phyloP scores from a whole-genome alignment of 176 grass and related monocot species.

The Typha latifolia region DNA sequence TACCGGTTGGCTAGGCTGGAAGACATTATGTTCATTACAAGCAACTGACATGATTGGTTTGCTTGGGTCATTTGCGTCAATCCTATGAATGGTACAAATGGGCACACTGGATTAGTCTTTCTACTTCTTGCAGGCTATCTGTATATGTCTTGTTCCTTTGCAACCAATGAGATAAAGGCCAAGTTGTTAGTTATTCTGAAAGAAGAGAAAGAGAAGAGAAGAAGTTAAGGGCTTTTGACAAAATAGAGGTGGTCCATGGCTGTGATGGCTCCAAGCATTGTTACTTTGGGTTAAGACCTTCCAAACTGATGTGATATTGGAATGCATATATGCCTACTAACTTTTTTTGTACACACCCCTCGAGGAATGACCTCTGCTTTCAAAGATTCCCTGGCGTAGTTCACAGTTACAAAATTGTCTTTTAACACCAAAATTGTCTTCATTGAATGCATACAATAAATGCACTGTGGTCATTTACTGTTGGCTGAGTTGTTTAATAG shows the following conservation, averaged over 20 bases:
- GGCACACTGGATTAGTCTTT: neutral
- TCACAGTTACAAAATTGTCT: slow-evolving; percentile 3
- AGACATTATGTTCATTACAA: neutral
- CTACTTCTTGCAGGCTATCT: neutral
- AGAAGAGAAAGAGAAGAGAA: neutral
- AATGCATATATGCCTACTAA: neutral
- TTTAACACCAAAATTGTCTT: neutral
- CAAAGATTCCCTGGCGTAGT: slow-evolving; percentile 3
- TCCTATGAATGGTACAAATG: neutral
- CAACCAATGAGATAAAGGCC: neutral
- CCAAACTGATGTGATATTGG: neutral
- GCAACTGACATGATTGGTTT: neutral
- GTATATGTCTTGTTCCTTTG: neutral
- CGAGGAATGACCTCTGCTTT: neutral
- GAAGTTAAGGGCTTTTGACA: neutral
- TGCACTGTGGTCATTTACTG: neutral
- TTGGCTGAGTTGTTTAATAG: neutral
- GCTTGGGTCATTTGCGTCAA: neutral
- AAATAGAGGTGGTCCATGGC: neutral
- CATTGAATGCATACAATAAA: neutral
- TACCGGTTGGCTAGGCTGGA: neutral
- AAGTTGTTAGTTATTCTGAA: neutral
- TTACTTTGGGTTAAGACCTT: neutral
- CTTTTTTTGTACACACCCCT: neutral
- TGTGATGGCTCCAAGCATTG: neutral